Evolutionary conservation across 257 asterid species (phyloP).

Genomic region (Fraxinus cuspidata): DNA sequence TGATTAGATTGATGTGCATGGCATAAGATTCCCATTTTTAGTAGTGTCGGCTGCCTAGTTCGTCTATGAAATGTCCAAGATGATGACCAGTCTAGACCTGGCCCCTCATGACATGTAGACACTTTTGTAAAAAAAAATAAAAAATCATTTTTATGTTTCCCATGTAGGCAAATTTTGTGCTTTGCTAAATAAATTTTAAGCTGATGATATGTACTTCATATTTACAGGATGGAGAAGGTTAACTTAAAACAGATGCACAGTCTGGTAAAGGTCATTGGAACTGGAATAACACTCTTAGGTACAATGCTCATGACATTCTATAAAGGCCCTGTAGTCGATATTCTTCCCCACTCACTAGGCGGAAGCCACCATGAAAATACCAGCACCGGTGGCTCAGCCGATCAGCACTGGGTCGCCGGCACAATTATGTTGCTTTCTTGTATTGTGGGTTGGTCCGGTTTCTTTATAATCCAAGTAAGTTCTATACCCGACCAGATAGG

Average conservation of each 20-base stretch:
- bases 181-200: no score
- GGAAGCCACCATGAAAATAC: constrained; percentile 33
- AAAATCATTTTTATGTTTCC: no score
- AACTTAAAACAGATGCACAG: constrained; percentile 48
- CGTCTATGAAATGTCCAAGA: no score
- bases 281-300: constrained; percentile 62
- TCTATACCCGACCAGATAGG: background rate
- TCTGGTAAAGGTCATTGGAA: constrained; percentile 73
- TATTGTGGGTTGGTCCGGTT: constrained; percentile 83
- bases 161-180: no score
- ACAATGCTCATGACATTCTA: constrained; percentile 75
- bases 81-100: no score
- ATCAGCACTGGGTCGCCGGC: constrained; percentile 77
- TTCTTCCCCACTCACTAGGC: constrained; percentile 42
- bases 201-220: background rate
- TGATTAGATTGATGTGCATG: background rate
- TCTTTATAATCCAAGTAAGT: constrained; percentile 82
- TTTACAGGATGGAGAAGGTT: constrained; percentile 66
- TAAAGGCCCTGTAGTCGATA: constrained; percentile 74
- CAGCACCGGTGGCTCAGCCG: constrained; percentile 29
- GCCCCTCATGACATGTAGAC: no score
- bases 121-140: no score
- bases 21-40: background rate
- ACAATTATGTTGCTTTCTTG: constrained; percentile 60
- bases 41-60: background rate